Evolutionary conservation across 2,329 filamentous ascomycete species (phyloP), one percentile per base, ranked within the genome.

Genomic region (Microcyclosporella mali): DNA sequence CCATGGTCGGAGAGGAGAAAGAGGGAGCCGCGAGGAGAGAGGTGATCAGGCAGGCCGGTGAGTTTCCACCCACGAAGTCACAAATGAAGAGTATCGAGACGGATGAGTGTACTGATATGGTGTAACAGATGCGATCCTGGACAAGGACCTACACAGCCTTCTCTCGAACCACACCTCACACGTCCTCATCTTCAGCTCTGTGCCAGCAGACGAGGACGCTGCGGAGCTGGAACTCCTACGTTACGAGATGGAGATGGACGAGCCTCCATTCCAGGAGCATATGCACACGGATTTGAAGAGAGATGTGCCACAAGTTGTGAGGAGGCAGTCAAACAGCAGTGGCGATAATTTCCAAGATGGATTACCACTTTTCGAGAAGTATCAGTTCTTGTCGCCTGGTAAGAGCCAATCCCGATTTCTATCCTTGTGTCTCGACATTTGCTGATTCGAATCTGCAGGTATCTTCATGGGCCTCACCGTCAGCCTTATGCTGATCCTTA

Each of bases 311-410:
- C 60, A 64, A 42, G 66, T 66, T 14, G 59, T 61, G 12, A 58
- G 50, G 40, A 52, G 41, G 33, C 34, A 41, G 14, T 39, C 15
- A 19, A 42, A 16, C 41, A 50, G 40, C 12, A 41, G 37, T 33
- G 33, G 47, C 31, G 36, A 47, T 36, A 41, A 59, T 44, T 46
- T 48, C 41, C 56, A 64, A 34, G 52, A 53, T 11, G 72, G 66
- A 28, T 64, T 73, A 21, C 73, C 79, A 3, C 67, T 94, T 33
- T 97, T 98, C 58, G 85, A 94, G 67, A 88, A 85, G 65, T 98
- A 98, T 66, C 85, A 95, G 63, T 97, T 89, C 70, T 84, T 98
- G 55, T 90, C 84, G 9, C 87, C 88, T 58, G 87, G 87, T 90
- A 69, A 56, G 75, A 12, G 3, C 27, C 16, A 18, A n/a, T 19